A percentile compares a stretch with the other conserved stretches of the same genome.
Evolutionary conservation across 345 rosid species (phyloP).

Genomic region (Brassica cretica): DNA sequence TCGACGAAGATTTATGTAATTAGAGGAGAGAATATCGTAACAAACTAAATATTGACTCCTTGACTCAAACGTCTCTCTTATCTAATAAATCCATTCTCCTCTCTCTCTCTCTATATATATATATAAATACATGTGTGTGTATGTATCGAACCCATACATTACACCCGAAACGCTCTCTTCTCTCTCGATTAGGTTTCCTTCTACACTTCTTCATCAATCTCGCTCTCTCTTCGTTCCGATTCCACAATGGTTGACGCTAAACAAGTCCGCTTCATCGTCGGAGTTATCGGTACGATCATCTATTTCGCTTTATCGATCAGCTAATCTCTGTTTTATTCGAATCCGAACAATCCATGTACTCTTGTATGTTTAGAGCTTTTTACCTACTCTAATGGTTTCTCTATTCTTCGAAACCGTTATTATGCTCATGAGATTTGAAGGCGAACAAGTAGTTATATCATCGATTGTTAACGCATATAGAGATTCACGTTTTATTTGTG

Average conservation of each 20-base stretch:
- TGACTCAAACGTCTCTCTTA: slow-evolving; percentile 37
- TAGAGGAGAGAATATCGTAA: slow-evolving; percentile 22
- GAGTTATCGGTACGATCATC: slow-evolving; percentile 33
- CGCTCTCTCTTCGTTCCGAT: slow-evolving; percentile 15
- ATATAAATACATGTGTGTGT: not conserved
- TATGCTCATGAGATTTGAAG: not conserved
- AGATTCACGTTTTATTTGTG: not conserved
- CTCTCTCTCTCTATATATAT: not conserved
- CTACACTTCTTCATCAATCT: slow-evolving; percentile 5
- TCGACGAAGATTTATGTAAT: not conserved
- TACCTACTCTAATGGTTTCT: not conserved
- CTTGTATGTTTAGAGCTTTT: not conserved
- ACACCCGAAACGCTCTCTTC: slow-evolving; percentile 4
- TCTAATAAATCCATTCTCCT: not conserved
- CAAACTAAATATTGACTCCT: slow-evolving; percentile 26
- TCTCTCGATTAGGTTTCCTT: slow-evolving; percentile 28
- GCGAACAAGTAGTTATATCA: not conserved
- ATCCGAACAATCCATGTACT: not conserved
- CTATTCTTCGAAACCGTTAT: not conserved
- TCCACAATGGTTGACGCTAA: slow-evolving; percentile 31
- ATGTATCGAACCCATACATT: not conserved
- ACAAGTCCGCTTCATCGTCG: slow-evolving; percentile 29
- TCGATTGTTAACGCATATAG: not conserved
- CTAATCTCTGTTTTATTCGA: not conserved
- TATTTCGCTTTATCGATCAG: not conserved